Conservation (phyloP, 352 stramenopile genomes). For the Globisporangium ultimum region DNA sequence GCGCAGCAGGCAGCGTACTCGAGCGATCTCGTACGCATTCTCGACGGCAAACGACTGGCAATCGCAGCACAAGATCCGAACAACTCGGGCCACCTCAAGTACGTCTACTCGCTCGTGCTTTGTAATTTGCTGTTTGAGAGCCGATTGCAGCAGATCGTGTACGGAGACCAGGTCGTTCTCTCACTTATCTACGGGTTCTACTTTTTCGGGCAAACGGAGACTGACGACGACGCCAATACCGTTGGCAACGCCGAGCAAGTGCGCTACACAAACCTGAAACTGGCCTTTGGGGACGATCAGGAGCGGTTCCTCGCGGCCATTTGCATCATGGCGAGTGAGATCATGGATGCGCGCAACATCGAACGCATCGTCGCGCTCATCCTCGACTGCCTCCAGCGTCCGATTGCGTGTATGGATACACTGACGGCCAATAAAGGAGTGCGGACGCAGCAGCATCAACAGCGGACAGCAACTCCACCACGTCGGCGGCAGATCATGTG, state of each 20-base stretch:
- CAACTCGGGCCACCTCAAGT: conserved; percentile 44
- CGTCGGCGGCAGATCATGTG: conserved; percentile 37
- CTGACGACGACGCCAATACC: conserved; percentile 1
- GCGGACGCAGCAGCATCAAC: neutral
- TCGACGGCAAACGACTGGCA: conserved; percentile 56
- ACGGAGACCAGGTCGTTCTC: conserved; percentile 49
- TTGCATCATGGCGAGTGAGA: conserved; percentile 55
- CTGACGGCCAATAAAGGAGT: conserved; percentile 2
- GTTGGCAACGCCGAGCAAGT: conserved; percentile 1
- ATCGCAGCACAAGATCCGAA: conserved; percentile 26
- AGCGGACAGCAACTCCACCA: conserved; percentile 21
- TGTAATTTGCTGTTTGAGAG: conserved; percentile 72
- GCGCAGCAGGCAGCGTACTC: conserved; percentile 41
- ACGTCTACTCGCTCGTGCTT: conserved; percentile 57
- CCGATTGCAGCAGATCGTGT: conserved; percentile 59
- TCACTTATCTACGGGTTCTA: conserved; percentile 54
- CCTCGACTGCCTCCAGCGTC: conserved; percentile 34
- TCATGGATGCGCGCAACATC: conserved; percentile 59
- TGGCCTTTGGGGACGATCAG: conserved; percentile 57
- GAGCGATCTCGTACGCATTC: conserved; percentile 45
- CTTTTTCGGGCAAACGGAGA: conserved; percentile 23
- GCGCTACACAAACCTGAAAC: conserved; percentile 28
- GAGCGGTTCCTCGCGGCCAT: conserved; percentile 71
- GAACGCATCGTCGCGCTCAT: conserved; percentile 52
- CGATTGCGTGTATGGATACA: conserved; percentile 4